Conservation (phyloP, 441 rosid genomes). For the Bruguiera hainesii region DNA sequence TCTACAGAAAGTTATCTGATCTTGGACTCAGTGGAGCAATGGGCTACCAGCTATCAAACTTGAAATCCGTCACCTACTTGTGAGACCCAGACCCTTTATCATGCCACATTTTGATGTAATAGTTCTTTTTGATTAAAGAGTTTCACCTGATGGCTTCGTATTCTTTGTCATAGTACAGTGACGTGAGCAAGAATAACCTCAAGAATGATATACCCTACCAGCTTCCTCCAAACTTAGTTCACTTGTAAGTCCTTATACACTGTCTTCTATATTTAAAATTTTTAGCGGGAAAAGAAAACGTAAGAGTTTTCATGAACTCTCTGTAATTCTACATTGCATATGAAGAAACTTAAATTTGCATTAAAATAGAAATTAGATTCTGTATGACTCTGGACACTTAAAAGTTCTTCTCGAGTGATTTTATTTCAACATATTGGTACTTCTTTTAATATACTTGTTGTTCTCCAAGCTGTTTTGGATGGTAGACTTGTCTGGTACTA, state of each 20-base stretch:
- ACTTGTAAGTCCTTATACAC: conserved; percentile 46
- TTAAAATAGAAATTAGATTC: too few species aligned
- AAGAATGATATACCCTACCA: conserved; percentile 79
- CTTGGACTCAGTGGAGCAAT: conserved; percentile 72
- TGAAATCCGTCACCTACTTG: conserved; percentile 82
- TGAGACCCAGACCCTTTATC: conserved; percentile 36
- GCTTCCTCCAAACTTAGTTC: conserved; percentile 70
- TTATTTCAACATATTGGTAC: too few species aligned
- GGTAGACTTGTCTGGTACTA: too few species aligned
- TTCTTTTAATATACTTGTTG: too few species aligned
- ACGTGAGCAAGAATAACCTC: conserved; percentile 86
- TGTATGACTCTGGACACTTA: too few species aligned
- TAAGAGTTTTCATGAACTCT: too few species aligned
- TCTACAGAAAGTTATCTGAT: conserved; percentile 60
- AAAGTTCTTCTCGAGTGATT: too few species aligned
- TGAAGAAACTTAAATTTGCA: too few species aligned
- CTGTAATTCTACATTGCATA: too few species aligned
- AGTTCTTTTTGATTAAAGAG: conserved; percentile 4
- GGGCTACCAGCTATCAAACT: conserved; percentile 75
- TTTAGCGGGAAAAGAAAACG: background rate
- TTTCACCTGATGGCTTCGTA: conserved; percentile 22
- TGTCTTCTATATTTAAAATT: background rate
- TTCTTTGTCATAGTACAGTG: conserved; percentile 63
- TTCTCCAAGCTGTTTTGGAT: too few species aligned
- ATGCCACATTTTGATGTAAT: conserved; percentile 3